Conservation (phyloP, 202 grass and related monocot species). For the Schoenoplectus triqueter region DNA sequence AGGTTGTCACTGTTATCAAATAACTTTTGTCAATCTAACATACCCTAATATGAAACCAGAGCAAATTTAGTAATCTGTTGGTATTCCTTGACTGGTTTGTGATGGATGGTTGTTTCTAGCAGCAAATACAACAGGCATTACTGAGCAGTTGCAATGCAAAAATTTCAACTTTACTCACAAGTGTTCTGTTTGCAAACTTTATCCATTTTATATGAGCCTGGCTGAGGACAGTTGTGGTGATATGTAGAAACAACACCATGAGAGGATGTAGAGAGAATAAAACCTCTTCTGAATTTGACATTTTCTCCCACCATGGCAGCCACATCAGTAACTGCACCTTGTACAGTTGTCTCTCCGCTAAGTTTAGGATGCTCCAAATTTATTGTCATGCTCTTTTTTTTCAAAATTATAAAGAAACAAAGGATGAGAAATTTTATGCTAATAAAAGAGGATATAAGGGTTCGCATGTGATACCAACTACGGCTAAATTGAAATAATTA, state of each 20-base stretch:
- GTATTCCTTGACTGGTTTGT: not conserved
- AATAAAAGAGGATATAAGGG: conserved; percentile 10
- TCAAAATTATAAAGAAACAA: conserved; percentile 40
- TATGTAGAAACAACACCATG: conserved; percentile 73
- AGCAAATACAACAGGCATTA: not conserved
- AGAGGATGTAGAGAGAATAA: conserved; percentile 57
- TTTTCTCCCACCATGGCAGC: conserved; percentile 98
- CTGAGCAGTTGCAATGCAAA: not conserved
- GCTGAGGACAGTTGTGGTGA: conserved; percentile 66
- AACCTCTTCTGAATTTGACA: conserved; percentile 84
- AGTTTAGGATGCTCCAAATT: conserved; percentile 85
- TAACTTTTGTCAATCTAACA: conserved; percentile 3
- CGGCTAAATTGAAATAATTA: not conserved
- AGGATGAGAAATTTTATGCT: conserved; percentile 2
- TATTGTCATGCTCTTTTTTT: conserved; percentile 59
- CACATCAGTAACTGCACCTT: conserved; percentile 85
- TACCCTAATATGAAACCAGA: not conserved
- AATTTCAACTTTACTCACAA: not conserved
- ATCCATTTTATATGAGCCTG: conserved; percentile 28
- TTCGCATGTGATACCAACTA: not conserved
- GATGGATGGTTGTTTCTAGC: not conserved
- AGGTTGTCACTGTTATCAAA: not conserved
- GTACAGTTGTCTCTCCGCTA: conserved; percentile 74
- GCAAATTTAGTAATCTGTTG: not conserved
- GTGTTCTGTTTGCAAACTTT: conserved; percentile 4